Evolutionary conservation across 495 filamentous ascomycete genomes (phyloP), one percentile per base, ranked within the genome.

Genomic region (Penicillium parvum): DNA sequence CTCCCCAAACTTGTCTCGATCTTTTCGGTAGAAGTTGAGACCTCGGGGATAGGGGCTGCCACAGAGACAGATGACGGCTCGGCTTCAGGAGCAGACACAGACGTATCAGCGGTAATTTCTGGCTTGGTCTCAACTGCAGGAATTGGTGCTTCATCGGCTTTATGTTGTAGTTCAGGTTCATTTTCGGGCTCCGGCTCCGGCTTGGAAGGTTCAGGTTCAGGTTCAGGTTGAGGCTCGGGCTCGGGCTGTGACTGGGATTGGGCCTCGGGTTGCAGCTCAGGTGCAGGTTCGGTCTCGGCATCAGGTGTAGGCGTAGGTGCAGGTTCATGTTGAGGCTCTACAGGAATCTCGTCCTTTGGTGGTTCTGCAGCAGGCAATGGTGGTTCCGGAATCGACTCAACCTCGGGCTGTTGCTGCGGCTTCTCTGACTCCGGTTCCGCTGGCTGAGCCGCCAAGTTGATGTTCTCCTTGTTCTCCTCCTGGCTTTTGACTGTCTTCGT

Each of bases 401-500:
- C 20, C 37, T 29, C 14, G 48, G 34, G 35, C 30, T 22, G 23
- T 14, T 27, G 29, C 14, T 25, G 28, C 19, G 27, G 18, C 9
- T 39, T 37, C 8, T 57, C 37, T 7, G 10, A 29, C 26, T 37
- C 30, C 21, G 22, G 30, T 14, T 43, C 29, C 23, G 45, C 45
- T 1, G 14, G 38, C 32, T 35, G 14, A 17, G 19, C 15, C 11
- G 43, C 32, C 18, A 57, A 37, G 32, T 41, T 45, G 26, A 58
- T 43, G 49, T 68, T 66, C 35, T 65, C 65, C 41, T 65, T 69
- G 37, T 69, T 55, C 16, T 58, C 57, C 20, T 52, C 53, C 23
- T 41, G 18, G 23, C 17, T 9, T 27, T 32, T 22, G 1, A 32
- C 22, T 27, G 34, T 15, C 17, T 45, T 23, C 5, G 35, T 27